These are phyloP conservation scores for Alternaria rosae DNA, from an alignment of 2,329 filamentous ascomycete genomes.

Conservation along the genomic window DNA sequence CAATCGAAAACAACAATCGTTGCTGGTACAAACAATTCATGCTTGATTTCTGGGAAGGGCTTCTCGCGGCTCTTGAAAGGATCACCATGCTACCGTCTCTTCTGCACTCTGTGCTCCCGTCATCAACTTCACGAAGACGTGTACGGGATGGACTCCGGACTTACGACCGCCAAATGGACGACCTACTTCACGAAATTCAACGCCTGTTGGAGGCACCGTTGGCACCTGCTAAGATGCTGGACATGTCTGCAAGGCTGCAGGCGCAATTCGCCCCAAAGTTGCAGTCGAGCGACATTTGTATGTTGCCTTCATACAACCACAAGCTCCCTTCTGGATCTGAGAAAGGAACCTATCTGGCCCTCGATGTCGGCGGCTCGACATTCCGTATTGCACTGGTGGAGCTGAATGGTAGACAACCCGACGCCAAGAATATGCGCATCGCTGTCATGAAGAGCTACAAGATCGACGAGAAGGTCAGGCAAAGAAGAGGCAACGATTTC, in stretches of 20 bases:
- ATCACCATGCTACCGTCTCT: conserved; percentile 52
- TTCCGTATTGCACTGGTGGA: conserved; percentile 69
- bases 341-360: conserved; percentile 65
- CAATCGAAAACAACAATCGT: conserved; percentile 25
- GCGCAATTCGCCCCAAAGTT: conserved; percentile 64
- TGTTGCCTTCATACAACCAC: conserved; percentile 71
- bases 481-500: conserved; percentile 63
- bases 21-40: conserved; percentile 47
- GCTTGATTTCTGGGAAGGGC: conserved; percentile 51
- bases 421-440: conserved; percentile 60
- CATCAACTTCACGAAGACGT: conserved; percentile 44
- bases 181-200: conserved; percentile 55
- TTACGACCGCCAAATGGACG: conserved; percentile 57
- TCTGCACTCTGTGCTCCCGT: conserved; percentile 48
- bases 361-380: conserved; percentile 72
- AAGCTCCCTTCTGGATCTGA: conserved; percentile 67
- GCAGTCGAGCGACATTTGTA: conserved; percentile 65
- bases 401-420: conserved; percentile 57
- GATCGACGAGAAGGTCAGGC: conserved; percentile 65
- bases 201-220: conserved; percentile 55
- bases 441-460: conserved; percentile 61
- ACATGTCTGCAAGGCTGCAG: conserved; percentile 55
- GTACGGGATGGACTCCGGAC: conserved; percentile 49
- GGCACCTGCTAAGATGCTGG: conserved; percentile 50
- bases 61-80: conserved; percentile 48